These are phyloP conservation scores for Emericellopsis terricola DNA, from an alignment of 495 filamentous ascomycete species.

Conservation along the genomic window DNA sequence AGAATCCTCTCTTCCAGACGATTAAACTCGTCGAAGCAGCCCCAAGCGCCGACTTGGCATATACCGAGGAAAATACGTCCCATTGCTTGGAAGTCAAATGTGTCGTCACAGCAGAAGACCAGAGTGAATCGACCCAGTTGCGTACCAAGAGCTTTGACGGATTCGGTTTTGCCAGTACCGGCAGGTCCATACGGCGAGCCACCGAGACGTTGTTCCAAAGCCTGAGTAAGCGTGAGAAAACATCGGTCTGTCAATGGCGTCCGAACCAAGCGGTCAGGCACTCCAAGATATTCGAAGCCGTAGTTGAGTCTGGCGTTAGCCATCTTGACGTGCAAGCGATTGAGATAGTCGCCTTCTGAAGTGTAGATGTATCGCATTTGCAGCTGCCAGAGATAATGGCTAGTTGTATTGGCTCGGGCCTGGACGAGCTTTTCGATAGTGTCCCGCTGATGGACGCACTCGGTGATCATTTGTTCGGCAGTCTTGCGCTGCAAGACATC, in stretches of 20 bases:
- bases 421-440: conserved; percentile 67
- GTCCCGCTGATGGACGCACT: conserved; percentile 95
- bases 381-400: conserved; percentile 84
- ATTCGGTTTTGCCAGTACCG: conserved; percentile 98
- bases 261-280: conserved; percentile 84
- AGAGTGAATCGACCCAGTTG: conserved; percentile 95
- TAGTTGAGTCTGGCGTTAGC: conserved; percentile 91
- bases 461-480: conserved; percentile 96
- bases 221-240: conserved; percentile 93
- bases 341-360: conserved; percentile 59
- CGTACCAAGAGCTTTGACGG: conserved; percentile 90
- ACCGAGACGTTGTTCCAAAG: conserved; percentile 82
- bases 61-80: conserved; percentile 98
- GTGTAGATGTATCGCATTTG: conserved; percentile 94
- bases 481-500: conserved; percentile 79
- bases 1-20: conserved; percentile 91
- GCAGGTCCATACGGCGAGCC: conserved; percentile 95
- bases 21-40: conserved; percentile 99
- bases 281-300: conserved; percentile 94
- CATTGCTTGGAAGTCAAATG: conserved; percentile 99
- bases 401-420: conserved; percentile 53
- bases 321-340: conserved; percentile 84
- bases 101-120: conserved; percentile 98
- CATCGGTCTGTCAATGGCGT: conserved; percentile 95
- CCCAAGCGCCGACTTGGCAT: conserved; percentile 97